These are phyloP conservation scores for Picea abies DNA, from an alignment of 83 land plant species.

Conservation along the genomic window DNA sequence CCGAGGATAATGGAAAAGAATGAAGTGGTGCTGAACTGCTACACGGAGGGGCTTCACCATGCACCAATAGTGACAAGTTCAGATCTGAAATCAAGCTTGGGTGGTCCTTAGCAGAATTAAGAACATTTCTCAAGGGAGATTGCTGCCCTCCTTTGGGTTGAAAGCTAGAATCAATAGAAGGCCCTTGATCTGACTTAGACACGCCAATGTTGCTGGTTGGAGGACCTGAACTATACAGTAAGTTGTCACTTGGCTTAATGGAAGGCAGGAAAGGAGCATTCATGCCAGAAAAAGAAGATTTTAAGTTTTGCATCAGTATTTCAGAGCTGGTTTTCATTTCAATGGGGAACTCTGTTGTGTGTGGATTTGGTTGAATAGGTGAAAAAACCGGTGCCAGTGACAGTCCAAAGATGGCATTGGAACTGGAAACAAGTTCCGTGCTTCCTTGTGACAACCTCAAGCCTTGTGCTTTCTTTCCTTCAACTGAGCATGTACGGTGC, in stretches of 20 bases:
- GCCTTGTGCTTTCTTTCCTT: not conserved
- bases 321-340: constrained; percentile 4
- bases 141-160: not conserved
- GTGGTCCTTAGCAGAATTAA: not conserved
- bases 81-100: constrained; percentile 11
- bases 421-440: not conserved
- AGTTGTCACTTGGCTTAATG: not conserved
- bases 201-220: constrained; percentile 3
- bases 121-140: not conserved
- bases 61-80: not conserved
- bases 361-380: constrained; percentile 1
- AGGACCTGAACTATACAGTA: not conserved
- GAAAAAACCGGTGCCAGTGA: not conserved
- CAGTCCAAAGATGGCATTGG: not conserved
- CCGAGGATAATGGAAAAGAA: not conserved
- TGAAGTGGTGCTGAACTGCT: not conserved
- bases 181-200: not conserved
- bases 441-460: constrained; percentile 8
- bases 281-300: not conserved
- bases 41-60: not conserved
- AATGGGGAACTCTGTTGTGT: not conserved
- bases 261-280: constrained; percentile 7
- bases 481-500: not conserved
- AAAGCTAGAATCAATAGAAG: constrained; percentile 9
- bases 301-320: not conserved